Evolutionary conservation across 202 grass and related monocot species (phyloP).

Genomic region (Hordeum pubiflorum): DNA sequence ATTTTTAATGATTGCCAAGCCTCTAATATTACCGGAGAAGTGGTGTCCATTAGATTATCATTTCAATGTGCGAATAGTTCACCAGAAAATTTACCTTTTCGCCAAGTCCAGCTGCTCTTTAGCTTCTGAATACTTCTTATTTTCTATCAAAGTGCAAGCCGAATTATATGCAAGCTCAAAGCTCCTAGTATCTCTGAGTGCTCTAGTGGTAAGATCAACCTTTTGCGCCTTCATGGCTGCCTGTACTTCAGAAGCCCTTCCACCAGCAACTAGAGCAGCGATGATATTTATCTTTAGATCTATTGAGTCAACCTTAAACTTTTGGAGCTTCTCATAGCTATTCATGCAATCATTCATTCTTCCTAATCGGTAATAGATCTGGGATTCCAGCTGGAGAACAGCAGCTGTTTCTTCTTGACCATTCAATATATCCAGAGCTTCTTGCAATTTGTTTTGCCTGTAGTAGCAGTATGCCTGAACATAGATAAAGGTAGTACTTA

Average conservation of each 20-base stretch:
- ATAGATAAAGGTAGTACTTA: slow-evolving; percentile 2
- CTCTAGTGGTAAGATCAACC: slow-evolving; percentile 45
- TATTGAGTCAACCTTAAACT: slow-evolving; percentile 64
- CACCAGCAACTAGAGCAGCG: slow-evolving; percentile 71
- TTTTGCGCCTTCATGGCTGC: slow-evolving; percentile 59
- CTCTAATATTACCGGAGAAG: neutral
- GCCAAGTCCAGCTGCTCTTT: slow-evolving; percentile 72
- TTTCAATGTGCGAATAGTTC: neutral
- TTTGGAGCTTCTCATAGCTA: slow-evolving; percentile 82
- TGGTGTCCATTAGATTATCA: neutral
- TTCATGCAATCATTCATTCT: slow-evolving; percentile 80
- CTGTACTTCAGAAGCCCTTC: slow-evolving; percentile 73
- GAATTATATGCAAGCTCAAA: slow-evolving; percentile 92
- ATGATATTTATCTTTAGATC: slow-evolving; percentile 90
- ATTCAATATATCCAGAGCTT: slow-evolving; percentile 60
- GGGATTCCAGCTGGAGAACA: slow-evolving; percentile 83
- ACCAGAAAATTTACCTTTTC: slow-evolving; percentile 52
- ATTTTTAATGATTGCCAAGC: neutral
- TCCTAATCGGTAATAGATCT: slow-evolving; percentile 80
- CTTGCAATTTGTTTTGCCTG: slow-evolving; percentile 80
- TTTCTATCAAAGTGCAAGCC: slow-evolving; percentile 85
- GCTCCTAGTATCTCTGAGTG: slow-evolving; percentile 57
- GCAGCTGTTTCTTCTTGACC: slow-evolving; percentile 57
- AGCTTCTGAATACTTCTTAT: slow-evolving; percentile 73
- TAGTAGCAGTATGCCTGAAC: slow-evolving; percentile 90